Base-by-base conservation (phyloP, 805 yeast species). In the Saccharomycopsis fibuligera region DNA sequence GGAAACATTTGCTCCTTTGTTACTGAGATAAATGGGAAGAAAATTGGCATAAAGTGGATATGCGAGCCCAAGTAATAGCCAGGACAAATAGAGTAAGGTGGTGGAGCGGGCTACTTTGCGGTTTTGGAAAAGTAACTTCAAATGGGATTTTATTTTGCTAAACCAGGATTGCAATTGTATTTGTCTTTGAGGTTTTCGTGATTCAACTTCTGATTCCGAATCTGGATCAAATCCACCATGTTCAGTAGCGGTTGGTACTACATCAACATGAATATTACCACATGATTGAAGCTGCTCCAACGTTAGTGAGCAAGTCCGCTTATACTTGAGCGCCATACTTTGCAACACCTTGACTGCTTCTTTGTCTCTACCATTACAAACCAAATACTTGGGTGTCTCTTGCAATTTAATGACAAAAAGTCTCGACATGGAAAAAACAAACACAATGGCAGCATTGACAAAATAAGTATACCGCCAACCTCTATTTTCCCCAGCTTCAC, bases 381-480 rank as follows among this genome's bases (percentile, higher is more conserved):
- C 62, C 53, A 74, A 68, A 57, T 72, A 79, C 52, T 73, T 73
- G 30, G 85, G 83, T 35, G 81, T 73, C 58, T 79, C 84, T 47
- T 68, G 70, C 45, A 79, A 68, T 42, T 61, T 61, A 35, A 72
- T 54, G 27, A 71, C 63, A 44, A 76, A 67, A 31, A 79, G 52
- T 21, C 81, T 74, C 12, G 73, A 62, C 47, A 76, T 57, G 5
- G 78, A 77, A 53, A 71, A 70, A 54, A 69, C 65, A 24, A 71
- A 48, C 2, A 79, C 80, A 48, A 79, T 62, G 2, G 74, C 80
- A 12, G 81, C 76, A 57, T 76, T 70, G 16, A 73, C 67, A 58
- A 69, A 76, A 68, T 77, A 74, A 43, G 70, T 66, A 60, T 79
- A 79, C 57, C 85, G 62, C 84, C 85, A 79, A 45, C 85, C 85